Conservation (phyloP, 257 asterid genomes). For the Fraxinus anomala region DNA sequence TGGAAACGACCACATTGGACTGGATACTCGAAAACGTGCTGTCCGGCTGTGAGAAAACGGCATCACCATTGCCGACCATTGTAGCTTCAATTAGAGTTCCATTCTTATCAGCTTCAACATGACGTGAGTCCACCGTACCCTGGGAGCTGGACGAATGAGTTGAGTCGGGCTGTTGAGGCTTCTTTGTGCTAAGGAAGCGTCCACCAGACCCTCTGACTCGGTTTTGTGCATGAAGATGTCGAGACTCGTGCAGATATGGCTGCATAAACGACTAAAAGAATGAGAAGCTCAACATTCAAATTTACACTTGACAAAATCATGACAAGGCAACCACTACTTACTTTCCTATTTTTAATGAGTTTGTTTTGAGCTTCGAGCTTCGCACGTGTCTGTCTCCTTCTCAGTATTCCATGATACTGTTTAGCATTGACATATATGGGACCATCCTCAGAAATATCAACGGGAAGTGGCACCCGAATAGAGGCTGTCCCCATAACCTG, state of each 20-base stretch:
- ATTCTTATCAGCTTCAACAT: conserved; percentile 22
- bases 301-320: neutral
- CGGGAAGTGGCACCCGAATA: conserved; percentile 74
- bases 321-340: conserved; percentile 31
- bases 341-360: conserved; percentile 77
- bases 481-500: conserved; percentile 58
- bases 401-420: conserved; percentile 83
- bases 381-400: conserved; percentile 91
- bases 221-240: conserved; percentile 86
- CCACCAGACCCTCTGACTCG: conserved; percentile 94
- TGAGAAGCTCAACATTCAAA: neutral
- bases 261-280: conserved; percentile 32
- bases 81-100: conserved; percentile 27
- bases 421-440: conserved; percentile 92
- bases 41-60: conserved; percentile 38
- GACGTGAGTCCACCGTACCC: conserved; percentile 27
- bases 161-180: conserved; percentile 43
- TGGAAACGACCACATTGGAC: conserved; percentile 32
- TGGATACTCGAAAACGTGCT: conserved; percentile 32
- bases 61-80: conserved; percentile 12
- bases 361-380: conserved; percentile 93
- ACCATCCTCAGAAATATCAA: conserved; percentile 80
- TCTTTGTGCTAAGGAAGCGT: conserved; percentile 83
- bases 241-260: conserved; percentile 98
- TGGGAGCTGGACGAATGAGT: conserved; percentile 33